Percentiles rank a stretch among this genome's conserved stretches.
Evolutionary conservation across 2,329 filamentous ascomycete species (phyloP).

Genomic region (Alternaria brassicicola): DNA sequence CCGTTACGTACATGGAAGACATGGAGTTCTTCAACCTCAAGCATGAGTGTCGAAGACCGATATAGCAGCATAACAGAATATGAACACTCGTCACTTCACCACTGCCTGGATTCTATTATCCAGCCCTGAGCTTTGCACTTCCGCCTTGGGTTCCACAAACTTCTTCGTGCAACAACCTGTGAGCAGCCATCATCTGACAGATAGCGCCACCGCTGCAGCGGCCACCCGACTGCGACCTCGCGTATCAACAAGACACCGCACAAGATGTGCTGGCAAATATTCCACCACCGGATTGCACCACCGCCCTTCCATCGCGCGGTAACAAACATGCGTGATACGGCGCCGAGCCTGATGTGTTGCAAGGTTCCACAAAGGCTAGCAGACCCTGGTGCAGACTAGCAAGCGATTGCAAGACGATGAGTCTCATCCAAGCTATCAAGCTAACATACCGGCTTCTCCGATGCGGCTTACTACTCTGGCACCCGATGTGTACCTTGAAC

Average conservation of each 20-base stretch:
- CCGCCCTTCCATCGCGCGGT: conserved; percentile 22
- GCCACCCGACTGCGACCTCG: not conserved
- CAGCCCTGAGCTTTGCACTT: not conserved
- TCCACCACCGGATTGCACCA: conserved; percentile 21
- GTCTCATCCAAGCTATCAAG: conserved; percentile 3
- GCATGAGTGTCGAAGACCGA: not conserved
- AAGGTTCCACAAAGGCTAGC: conserved; percentile 14
- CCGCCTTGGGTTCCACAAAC: conserved; percentile 1
- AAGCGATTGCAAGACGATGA: not conserved
- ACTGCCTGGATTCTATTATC: not conserved
- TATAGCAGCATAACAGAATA: not conserved
- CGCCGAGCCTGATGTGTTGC: conserved; percentile 22
- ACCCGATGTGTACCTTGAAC: not conserved
- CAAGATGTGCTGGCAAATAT: conserved; percentile 33
- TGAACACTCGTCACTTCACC: not conserved
- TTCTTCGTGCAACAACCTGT: conserved; percentile 6
- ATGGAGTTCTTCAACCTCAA: not conserved
- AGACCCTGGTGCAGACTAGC: not conserved
- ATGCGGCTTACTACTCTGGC: not conserved
- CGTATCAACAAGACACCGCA: conserved; percentile 2
- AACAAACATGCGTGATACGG: conserved; percentile 27
- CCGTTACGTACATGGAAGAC: not conserved
- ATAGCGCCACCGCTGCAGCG: conserved; percentile 9
- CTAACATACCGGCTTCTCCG: conserved; percentile 1
- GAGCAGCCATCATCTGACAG: conserved; percentile 13